These are phyloP conservation scores for Berkeleyomyces rouxiae DNA, from an alignment of 2,329 filamentous ascomycete genomes.

Conservation along the genomic window DNA sequence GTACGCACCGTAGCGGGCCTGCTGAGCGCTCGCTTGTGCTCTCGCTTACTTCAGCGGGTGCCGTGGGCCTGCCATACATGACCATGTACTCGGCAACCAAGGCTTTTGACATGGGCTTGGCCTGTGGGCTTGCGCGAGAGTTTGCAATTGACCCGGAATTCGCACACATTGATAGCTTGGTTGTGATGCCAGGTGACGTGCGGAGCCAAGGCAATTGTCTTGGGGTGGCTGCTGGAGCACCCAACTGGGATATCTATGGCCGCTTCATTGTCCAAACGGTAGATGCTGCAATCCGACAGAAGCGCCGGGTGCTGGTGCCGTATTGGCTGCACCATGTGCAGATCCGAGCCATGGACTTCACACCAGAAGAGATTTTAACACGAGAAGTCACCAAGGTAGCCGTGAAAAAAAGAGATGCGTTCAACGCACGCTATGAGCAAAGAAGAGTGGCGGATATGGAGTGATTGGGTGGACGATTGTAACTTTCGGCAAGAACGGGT, in stretches of 20 bases:
- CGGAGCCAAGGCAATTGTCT: slow-evolving; percentile 16
- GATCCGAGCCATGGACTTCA: background rate
- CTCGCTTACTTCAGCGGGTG: slow-evolving; percentile 18
- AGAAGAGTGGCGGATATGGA: background rate
- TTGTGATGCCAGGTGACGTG: slow-evolving; percentile 20
- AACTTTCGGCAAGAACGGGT: background rate
- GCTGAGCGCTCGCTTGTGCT: slow-evolving; percentile 14
- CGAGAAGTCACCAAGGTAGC: background rate
- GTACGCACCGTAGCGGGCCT: background rate
- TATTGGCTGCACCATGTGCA: background rate
- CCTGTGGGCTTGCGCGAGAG: slow-evolving; percentile 18
- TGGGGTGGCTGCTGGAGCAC: slow-evolving; percentile 14
- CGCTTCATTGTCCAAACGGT: background rate
- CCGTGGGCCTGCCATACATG: slow-evolving; percentile 19
- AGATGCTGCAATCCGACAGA: background rate
- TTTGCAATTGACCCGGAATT: slow-evolving; percentile 16
- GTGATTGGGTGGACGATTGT: background rate
- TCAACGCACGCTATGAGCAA: background rate
- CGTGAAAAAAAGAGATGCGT: background rate
- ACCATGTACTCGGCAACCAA: slow-evolving; percentile 21
- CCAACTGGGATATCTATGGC: slow-evolving; percentile 1
- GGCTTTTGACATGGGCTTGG: slow-evolving; percentile 20
- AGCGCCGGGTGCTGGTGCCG: background rate
- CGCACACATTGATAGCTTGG: slow-evolving; percentile 19
- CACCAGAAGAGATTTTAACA: background rate